Percentiles rank a stretch among this genome's conserved stretches.
These are phyloP conservation scores for Cryptomeria japonica DNA, from an alignment of 75 land plant genomes.

Conservation along the genomic window DNA sequence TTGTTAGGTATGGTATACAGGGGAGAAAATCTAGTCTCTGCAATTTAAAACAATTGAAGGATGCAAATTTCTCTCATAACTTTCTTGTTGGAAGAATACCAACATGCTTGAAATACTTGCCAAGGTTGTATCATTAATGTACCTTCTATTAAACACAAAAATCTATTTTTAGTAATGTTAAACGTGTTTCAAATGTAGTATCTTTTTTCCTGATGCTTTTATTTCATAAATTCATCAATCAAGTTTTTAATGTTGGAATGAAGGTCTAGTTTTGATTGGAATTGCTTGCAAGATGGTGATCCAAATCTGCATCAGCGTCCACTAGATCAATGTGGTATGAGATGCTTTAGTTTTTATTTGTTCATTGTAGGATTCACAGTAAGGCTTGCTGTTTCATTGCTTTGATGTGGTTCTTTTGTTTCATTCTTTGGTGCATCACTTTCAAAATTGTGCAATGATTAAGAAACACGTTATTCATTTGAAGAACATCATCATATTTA, in stretches of 20 bases:
- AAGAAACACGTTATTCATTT: background rate
- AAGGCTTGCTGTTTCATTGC: background rate
- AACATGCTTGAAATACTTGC: slow-evolving; percentile 44
- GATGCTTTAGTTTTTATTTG: background rate
- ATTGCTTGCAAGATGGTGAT: slow-evolving; percentile 7
- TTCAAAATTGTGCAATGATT: background rate
- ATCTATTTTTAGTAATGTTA: background rate
- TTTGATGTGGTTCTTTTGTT: background rate
- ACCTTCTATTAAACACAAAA: background rate
- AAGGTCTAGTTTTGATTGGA: slow-evolving; percentile 11
- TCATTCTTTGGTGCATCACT: background rate
- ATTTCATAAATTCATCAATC: background rate
- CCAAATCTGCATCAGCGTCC: slow-evolving; percentile 11
- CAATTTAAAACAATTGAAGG: slow-evolving; percentile 29
- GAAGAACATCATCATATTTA: background rate
- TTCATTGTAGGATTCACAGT: background rate
- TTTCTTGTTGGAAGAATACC: slow-evolving; percentile 61
- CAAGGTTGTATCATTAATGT: slow-evolving; percentile 32
- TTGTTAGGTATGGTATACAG: slow-evolving; percentile 29
- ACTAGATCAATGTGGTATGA: slow-evolving; percentile 6
- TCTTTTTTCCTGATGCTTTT: background rate
- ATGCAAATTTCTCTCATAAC: slow-evolving; percentile 63
- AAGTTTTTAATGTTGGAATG: background rate
- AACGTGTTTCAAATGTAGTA: background rate
- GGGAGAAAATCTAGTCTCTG: slow-evolving; percentile 37